These are phyloP conservation scores for Ascochyta clinopodiicola DNA, from an alignment of 2,329 filamentous ascomycete species.

Conservation along the genomic window DNA sequence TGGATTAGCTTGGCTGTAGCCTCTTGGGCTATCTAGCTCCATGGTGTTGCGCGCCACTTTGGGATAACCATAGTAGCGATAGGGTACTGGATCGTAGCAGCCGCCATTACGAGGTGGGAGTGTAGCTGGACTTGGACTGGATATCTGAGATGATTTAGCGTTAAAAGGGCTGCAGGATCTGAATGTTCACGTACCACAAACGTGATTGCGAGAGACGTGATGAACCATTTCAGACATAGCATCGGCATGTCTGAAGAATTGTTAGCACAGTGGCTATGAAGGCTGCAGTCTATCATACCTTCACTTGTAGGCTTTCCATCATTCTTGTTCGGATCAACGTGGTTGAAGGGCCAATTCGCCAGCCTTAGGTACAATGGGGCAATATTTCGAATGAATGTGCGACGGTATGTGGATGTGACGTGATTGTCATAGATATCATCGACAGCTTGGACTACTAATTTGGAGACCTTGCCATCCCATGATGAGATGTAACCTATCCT, in stretches of 20 bases:
- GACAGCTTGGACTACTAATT: constrained; percentile 40
- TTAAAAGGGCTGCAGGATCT: not conserved
- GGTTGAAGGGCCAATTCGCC: constrained; percentile 42
- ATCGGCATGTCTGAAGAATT: constrained; percentile 26
- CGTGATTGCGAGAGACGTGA: constrained; percentile 31
- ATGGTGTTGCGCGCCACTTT: constrained; percentile 39
- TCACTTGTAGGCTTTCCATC: constrained; percentile 26
- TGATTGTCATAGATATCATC: constrained; percentile 43
- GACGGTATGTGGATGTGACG: constrained; percentile 34
- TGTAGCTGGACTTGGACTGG: constrained; percentile 25
- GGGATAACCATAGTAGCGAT: constrained; percentile 38
- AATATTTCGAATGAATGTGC: constrained; percentile 40
- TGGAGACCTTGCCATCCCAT: constrained; percentile 38
- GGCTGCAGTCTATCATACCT: constrained; percentile 10
- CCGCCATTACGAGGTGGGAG: constrained; percentile 28
- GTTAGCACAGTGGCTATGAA: constrained; percentile 1
- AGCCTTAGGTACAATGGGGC: constrained; percentile 35
- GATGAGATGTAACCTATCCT: constrained; percentile 32
- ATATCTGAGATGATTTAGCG: constrained; percentile 26
- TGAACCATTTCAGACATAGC: constrained; percentile 40
- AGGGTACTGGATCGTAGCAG: constrained; percentile 37
- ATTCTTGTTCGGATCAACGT: constrained; percentile 33
- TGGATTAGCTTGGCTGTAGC: constrained; percentile 27
- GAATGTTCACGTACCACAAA: constrained; percentile 27
- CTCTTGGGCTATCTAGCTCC: constrained; percentile 27